phyloP scores from a whole-genome alignment of 2,329 filamentous ascomycete species.

The Chrysosporium keratinophilum region DNA sequence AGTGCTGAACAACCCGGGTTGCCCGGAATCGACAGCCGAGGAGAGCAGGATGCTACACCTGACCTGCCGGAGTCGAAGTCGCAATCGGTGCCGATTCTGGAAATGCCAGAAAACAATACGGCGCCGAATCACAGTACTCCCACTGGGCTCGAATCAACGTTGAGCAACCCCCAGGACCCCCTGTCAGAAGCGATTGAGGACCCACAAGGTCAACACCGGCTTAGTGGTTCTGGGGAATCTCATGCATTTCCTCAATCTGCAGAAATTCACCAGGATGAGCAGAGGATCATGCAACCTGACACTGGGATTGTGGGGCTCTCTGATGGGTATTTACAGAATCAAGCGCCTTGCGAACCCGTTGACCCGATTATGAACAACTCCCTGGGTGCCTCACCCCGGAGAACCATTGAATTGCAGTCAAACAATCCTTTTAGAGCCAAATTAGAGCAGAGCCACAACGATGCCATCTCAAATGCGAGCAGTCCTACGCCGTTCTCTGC shows the following conservation, averaged over 20 bases:
- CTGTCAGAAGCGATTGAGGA: neutral
- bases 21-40: neutral
- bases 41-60: neutral
- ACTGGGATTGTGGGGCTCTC: neutral
- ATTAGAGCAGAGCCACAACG: neutral
- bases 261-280: neutral
- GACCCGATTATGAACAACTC: neutral
- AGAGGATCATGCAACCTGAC: neutral
- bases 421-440: slow-evolving; percentile 12
- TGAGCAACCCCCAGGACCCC: neutral
- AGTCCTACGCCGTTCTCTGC: neutral
- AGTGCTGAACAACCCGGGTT: neutral
- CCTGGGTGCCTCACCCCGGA: neutral
- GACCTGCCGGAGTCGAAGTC: neutral
- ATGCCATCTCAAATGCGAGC: neutral
- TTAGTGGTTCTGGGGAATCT: neutral
- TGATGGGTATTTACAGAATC: neutral
- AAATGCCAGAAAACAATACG: neutral
- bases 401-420: slow-evolving; percentile 6
- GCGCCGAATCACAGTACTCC: neutral
- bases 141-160: neutral
- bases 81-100: neutral
- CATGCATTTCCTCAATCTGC: neutral
- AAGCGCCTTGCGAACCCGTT: neutral
- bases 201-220: neutral